phyloP scores from a whole-genome alignment of 2,329 filamentous ascomycete genomes.

The Xylaria sp. region DNA sequence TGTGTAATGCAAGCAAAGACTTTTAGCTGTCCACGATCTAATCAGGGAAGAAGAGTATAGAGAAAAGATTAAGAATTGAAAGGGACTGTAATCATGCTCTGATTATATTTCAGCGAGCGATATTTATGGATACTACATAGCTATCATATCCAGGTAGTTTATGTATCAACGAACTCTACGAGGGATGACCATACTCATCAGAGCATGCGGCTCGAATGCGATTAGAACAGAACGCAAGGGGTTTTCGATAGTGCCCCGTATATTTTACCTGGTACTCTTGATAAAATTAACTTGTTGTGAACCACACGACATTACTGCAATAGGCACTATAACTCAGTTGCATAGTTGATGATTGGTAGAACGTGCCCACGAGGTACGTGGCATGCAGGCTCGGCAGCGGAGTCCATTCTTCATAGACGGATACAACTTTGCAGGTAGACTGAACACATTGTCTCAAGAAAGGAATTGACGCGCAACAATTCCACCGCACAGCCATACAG shows the following conservation, averaged over 20 bases:
- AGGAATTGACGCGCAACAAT: constrained; percentile 7
- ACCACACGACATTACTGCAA: no score
- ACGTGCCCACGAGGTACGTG: constrained; percentile 32
- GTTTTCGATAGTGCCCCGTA: background rate
- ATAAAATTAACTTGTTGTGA: no score
- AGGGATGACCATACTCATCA: background rate
- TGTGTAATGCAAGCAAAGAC: background rate
- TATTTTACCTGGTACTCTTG: no score
- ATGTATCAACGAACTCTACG: background rate
- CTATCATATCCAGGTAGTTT: background rate
- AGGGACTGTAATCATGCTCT: background rate
- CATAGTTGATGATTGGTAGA: constrained; percentile 4
- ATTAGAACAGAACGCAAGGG: background rate
- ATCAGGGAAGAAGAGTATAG: constrained; percentile 23
- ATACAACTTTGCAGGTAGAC: background rate
- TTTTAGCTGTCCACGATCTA: constrained; percentile 14
- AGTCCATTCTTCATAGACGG: background rate
- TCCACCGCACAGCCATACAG: background rate
- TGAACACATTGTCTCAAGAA: background rate
- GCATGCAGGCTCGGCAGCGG: constrained; percentile 26
- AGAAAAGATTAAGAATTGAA: constrained; percentile 11
- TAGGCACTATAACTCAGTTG: no score
- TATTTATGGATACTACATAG: constrained; percentile 10
- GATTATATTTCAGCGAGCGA: constrained; percentile 8
- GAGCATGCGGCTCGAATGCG: background rate